phyloP scores from a whole-genome alignment of 352 stramenopile species.

The Phytophthora colocasiae region DNA sequence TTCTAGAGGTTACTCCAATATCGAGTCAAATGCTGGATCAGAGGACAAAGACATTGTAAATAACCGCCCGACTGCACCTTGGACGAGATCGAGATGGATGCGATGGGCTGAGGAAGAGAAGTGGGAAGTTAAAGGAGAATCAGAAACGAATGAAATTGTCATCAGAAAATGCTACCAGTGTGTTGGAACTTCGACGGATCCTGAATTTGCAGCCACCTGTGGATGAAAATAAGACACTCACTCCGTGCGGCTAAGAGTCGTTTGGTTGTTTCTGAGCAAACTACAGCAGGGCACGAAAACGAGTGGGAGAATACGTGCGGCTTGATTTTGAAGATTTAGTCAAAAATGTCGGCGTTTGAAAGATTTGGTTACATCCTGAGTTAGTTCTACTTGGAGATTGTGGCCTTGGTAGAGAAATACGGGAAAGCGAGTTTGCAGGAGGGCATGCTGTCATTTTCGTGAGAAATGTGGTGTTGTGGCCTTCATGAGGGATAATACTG shows the following conservation, averaged over 20 bases:
- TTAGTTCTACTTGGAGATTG: not conserved
- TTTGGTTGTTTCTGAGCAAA: not conserved
- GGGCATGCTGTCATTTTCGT: not conserved
- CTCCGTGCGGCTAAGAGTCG: no score
- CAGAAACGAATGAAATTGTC: not conserved
- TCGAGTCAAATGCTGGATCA: not conserved
- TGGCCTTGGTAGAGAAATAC: not conserved
- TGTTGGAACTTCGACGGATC: constrained; percentile 1
- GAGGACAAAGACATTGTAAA: not conserved
- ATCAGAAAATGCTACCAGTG: not conserved
- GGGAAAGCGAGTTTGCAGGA: not conserved
- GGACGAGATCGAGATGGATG: not conserved
- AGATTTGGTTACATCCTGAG: constrained; percentile 1
- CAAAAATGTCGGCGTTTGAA: not conserved
- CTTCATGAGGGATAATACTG: not conserved
- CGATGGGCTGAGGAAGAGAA: not conserved
- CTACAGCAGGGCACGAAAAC: not conserved
- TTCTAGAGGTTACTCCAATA: not conserved
- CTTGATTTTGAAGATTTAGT: not conserved
- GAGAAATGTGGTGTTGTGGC: not conserved
- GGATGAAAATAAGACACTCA: not conserved
- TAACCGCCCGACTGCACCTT: not conserved
- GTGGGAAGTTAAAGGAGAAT: not conserved
- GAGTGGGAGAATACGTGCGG: not conserved
- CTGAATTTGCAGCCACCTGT: constrained; percentile 6